These are phyloP conservation scores for Pythium periplocum DNA, from an alignment of 352 stramenopile genomes.

Conservation along the genomic window DNA sequence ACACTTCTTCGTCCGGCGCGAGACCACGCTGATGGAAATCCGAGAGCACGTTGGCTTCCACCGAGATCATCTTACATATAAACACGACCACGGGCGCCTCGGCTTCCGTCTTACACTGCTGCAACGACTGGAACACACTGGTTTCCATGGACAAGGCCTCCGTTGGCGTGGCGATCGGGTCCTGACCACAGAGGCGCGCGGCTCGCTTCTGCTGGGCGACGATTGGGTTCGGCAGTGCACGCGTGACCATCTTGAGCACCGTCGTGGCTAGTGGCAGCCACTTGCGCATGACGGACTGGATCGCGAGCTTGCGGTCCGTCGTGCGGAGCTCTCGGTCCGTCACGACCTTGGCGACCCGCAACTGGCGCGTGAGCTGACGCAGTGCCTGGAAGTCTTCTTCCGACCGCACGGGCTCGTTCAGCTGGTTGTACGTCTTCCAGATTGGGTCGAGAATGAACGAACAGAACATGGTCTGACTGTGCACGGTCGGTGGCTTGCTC, in stretches of 20 bases:
- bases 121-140: slow-evolving; percentile 43
- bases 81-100: slow-evolving; percentile 83
- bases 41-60: slow-evolving; percentile 81
- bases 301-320: slow-evolving; percentile 51
- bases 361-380: slow-evolving; percentile 59
- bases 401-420: slow-evolving; percentile 33
- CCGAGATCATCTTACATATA: slow-evolving; percentile 91
- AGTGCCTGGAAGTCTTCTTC: slow-evolving; percentile 46
- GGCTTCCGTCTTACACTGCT: slow-evolving; percentile 44
- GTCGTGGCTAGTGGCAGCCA: slow-evolving; percentile 87
- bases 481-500: slow-evolving; percentile 63
- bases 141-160: not conserved
- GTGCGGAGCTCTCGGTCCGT: slow-evolving; percentile 69
- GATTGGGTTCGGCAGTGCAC: slow-evolving; percentile 70
- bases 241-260: slow-evolving; percentile 89
- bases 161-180: slow-evolving; percentile 17
- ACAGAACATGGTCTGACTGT: slow-evolving; percentile 88
- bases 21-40: slow-evolving; percentile 53
- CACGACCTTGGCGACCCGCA: slow-evolving; percentile 62
- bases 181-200: slow-evolving; percentile 52
- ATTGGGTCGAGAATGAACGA: slow-evolving; percentile 89
- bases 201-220: slow-evolving; percentile 65
- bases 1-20: slow-evolving; percentile 61
- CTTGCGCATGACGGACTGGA: slow-evolving; percentile 77
- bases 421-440: slow-evolving; percentile 83